Evolutionary conservation across 2,329 filamentous ascomycete genomes (phyloP).

Genomic region (Aspergillus sp.): DNA sequence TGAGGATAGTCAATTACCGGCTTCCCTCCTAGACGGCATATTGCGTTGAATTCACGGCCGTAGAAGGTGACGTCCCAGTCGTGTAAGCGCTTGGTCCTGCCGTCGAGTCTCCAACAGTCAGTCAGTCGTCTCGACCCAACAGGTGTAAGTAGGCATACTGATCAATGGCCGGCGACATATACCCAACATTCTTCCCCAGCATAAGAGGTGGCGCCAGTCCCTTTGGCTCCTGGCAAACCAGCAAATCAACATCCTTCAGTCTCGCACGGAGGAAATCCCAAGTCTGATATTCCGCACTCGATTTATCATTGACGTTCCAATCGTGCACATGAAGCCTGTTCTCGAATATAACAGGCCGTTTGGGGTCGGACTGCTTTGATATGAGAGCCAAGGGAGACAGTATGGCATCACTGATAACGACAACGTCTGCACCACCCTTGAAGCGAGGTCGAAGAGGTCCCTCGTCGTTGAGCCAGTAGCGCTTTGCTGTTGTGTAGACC

Average conservation of each 20-base stretch:
- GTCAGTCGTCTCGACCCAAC: neutral
- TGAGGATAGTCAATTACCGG: slow-evolving; percentile 5
- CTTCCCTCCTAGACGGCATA: neutral
- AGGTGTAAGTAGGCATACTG: neutral
- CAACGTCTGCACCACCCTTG: slow-evolving; percentile 70
- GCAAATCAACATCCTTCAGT: slow-evolving; percentile 70
- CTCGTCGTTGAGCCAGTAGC: slow-evolving; percentile 68
- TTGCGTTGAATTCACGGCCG: slow-evolving; percentile 10
- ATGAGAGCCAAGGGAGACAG: slow-evolving; percentile 67
- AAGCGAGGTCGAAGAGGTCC: slow-evolving; percentile 63
- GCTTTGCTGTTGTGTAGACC: slow-evolving; percentile 23
- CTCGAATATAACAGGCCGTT: neutral
- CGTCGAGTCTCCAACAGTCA: neutral
- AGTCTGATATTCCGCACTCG: slow-evolving; percentile 66
- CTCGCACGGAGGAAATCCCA: slow-evolving; percentile 73
- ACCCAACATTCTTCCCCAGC: slow-evolving; percentile 62
- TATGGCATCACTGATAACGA: slow-evolving; percentile 76
- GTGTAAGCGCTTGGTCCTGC: slow-evolving; percentile 70
- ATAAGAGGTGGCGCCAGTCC: slow-evolving; percentile 69
- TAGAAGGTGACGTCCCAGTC: slow-evolving; percentile 46
- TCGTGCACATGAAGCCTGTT: neutral
- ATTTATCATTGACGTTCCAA: slow-evolving; percentile 30
- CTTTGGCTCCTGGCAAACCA: slow-evolving; percentile 74
- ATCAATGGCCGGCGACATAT: slow-evolving; percentile 31
- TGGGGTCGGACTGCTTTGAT: neutral